Percentiles rank a stretch among this genome's conserved stretches.
Conservation (phyloP, 2,329 filamentous ascomycete species). For the Madurella mycetomatis region DNA sequence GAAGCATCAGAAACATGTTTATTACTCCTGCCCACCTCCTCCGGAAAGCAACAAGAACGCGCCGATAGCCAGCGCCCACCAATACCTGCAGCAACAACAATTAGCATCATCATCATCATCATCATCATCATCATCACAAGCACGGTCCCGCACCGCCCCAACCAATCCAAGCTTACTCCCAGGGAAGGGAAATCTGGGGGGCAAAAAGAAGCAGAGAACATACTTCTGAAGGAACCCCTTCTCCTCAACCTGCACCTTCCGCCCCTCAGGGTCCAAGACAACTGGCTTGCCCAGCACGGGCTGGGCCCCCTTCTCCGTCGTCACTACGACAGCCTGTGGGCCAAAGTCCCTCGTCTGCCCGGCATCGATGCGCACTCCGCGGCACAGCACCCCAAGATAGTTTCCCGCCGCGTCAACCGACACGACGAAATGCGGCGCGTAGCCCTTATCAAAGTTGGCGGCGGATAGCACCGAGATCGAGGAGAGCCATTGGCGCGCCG, state of each 20-base stretch:
- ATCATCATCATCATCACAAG: too few relatives aligned
- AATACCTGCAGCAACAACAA: constrained; percentile 47
- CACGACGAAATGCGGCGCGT: constrained; percentile 52
- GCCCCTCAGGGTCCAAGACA: constrained; percentile 56
- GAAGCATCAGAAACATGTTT: constrained; percentile 12
- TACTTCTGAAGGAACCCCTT: constrained; percentile 66
- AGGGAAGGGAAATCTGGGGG: background rate
- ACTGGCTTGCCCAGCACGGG: constrained; percentile 61
- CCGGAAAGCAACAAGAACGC: constrained; percentile 50
- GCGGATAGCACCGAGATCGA: constrained; percentile 52
- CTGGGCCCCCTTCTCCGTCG: constrained; percentile 46
- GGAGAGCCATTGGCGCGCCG: constrained; percentile 45
- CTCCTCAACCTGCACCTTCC: constrained; percentile 51
- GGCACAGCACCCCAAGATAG: constrained; percentile 45
- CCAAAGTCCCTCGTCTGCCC: constrained; percentile 63
- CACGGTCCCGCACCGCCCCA: too few relatives aligned
- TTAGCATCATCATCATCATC: constrained; percentile 31
- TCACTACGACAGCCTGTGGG: constrained; percentile 51
- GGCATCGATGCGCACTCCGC: constrained; percentile 58
- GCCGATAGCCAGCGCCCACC: constrained; percentile 58
- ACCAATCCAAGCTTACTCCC: too few relatives aligned
- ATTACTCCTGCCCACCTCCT: constrained; percentile 49
- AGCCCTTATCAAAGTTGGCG: constrained; percentile 59
- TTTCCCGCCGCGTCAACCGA: constrained; percentile 39
- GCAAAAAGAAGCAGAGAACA: constrained; percentile 22